Evolutionary conservation across 768 basidiomycete genomes (phyloP), one percentile per base, ranked within the genome.

Genomic region (Leccinum fibrillosum): DNA sequence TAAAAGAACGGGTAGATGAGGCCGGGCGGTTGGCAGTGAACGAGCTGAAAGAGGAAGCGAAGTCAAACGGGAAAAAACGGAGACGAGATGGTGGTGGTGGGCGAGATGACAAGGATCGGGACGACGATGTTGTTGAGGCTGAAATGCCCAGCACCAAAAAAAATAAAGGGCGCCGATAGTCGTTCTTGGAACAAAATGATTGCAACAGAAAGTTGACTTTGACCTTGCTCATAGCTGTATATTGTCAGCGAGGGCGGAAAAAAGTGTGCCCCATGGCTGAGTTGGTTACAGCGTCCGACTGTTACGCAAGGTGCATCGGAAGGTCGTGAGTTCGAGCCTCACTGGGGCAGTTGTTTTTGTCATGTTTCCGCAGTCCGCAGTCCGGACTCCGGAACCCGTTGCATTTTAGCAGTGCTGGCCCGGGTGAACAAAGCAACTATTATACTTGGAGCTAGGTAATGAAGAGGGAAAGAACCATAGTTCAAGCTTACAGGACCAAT

Each of bases 51-150:
- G 94, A 95, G 55, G 82, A 87, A 54, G 84, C 78, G 15, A 72
- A 73, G 49, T 80, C 80, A 34, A 81, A 78, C 19, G 78, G 81
- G 15, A 74, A 77, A 11, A 80, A 77, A 59, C 84, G 80, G 69
- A 72, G 83, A 59, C 78, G 77, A 55, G 76, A 77, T 13, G 72
- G 72, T n/a, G 76, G 76, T 3, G 71, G 80, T 11, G 80, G 79
- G 19, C 78, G 77, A 57, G 94, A 94, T 67, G 89, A 92, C 54
- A 81, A 82, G 68, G 95, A 97, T 74, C 78, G 94, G 59, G 96
- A 98, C 63, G 96, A 99, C 68, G 96, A 98, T 75, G 79, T 86
- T 19, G 85, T 92, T 8, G 90, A 98, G 74, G 94, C 91, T 48
- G 95, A 94, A 2, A 86, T 96, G 83, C 91, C 92, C 15, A 75